Percentiles rank a stretch among this genome's conserved stretches.
Evolutionary conservation across 108 stramenopile genomes (phyloP).

Genomic region (Pelagomonas calceolata): DNA sequence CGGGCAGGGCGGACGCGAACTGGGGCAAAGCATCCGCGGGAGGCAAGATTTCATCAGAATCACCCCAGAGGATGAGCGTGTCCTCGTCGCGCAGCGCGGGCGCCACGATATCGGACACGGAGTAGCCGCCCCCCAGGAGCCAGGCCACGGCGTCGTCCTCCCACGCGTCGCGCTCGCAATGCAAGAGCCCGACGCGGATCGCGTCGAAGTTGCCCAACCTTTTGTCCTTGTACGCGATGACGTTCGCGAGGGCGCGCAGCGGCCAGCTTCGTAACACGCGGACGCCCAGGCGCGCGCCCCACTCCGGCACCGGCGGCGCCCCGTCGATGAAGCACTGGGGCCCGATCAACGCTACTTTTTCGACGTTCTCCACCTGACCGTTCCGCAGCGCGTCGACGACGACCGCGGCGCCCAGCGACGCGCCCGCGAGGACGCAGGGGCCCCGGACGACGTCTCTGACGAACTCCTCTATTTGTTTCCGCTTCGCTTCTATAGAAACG

Average conservation of each 20-base stretch:
- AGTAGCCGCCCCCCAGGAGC: constrained; percentile 73
- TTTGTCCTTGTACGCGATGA: constrained; percentile 64
- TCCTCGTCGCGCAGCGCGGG: constrained; percentile 40
- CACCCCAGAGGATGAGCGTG: constrained; percentile 75
- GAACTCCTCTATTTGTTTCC: constrained; percentile 61
- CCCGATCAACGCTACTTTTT: too few species aligned
- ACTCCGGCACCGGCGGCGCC: constrained; percentile 60
- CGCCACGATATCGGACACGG: constrained; percentile 61
- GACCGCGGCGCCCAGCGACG: constrained; percentile 36
- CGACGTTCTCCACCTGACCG: too few species aligned
- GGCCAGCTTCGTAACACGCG: constrained; percentile 59
- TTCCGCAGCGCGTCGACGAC: too few species aligned
- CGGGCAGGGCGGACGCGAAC: constrained; percentile 60
- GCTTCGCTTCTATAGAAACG: constrained; percentile 78
- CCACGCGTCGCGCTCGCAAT: constrained; percentile 72
- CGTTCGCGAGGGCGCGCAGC: constrained; percentile 58
- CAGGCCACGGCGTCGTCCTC: constrained; percentile 60
- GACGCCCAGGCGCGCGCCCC: constrained; percentile 62
- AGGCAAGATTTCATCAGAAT: constrained; percentile 78
- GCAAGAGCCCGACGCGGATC: constrained; percentile 62
- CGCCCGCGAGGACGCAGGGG: constrained; percentile 28
- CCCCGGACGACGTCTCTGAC: constrained; percentile 19
- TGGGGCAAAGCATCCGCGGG: constrained; percentile 53
- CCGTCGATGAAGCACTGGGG: constrained; percentile 83
- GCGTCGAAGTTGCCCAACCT: constrained; percentile 73